These are phyloP conservation scores for Trypethelium eluteriae DNA, from an alignment of 495 filamentous ascomycete genomes.

Conservation along the genomic window DNA sequence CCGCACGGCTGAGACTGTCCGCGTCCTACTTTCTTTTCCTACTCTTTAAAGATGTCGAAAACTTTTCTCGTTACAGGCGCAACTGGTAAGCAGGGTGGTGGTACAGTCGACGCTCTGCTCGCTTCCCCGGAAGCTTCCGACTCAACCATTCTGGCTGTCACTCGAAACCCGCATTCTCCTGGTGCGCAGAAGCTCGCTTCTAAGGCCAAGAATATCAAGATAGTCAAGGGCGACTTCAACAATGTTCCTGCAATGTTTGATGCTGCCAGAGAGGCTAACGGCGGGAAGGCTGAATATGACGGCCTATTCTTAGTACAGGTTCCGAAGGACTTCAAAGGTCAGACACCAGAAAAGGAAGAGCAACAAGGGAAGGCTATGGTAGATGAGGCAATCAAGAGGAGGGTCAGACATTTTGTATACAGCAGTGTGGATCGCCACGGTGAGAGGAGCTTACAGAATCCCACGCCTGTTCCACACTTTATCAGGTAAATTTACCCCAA, in stretches of 20 bases:
- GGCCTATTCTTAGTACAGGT: constrained; percentile 34
- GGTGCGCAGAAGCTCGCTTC: constrained; percentile 46
- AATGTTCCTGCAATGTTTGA: constrained; percentile 47
- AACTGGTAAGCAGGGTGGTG: constrained; percentile 65
- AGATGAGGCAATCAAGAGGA: constrained; percentile 48
- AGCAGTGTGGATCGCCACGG: constrained; percentile 61
- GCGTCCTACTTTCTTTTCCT: not conserved
- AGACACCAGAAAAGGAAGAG: constrained; percentile 45
- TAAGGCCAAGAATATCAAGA: constrained; percentile 41
- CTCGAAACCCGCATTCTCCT: constrained; percentile 49
- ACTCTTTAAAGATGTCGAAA: constrained; percentile 22
- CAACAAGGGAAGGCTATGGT: constrained; percentile 56
- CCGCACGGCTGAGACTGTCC: too few species aligned
- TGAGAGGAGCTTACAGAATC: constrained; percentile 43
- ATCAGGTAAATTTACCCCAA: constrained; percentile 16
- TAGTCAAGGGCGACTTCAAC: constrained; percentile 52
- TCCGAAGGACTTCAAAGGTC: constrained; percentile 40
- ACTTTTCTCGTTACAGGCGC: constrained; percentile 60
- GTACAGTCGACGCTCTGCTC: constrained; percentile 52
- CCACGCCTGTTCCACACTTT: constrained; percentile 58
- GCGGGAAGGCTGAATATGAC: constrained; percentile 41
- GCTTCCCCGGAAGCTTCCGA: constrained; percentile 31
- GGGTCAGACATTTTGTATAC: constrained; percentile 59
- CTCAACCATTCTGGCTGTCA: constrained; percentile 62
- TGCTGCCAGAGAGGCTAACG: constrained; percentile 37